A percentile compares a stretch with the other conserved stretches of the same genome.
phyloP scores from a whole-genome alignment of 106 monocot genomes.

The Gastrodia elata region DNA sequence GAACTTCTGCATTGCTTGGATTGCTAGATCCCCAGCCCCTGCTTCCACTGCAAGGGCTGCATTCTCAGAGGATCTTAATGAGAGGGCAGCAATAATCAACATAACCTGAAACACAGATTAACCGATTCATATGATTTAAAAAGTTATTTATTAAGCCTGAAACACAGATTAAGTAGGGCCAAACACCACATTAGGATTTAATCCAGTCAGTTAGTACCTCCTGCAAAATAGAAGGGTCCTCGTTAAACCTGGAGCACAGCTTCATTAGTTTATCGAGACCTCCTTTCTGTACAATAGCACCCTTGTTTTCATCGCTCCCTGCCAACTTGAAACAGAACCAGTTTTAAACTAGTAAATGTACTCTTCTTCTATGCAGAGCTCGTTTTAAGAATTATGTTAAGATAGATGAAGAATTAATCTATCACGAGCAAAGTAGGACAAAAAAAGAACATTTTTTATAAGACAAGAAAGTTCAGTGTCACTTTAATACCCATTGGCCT shows the following conservation, averaged over 20 bases:
- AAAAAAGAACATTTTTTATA: too few relatives aligned
- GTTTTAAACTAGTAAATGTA: constrained; percentile 8
- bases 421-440: too few relatives aligned
- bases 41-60: constrained; percentile 82
- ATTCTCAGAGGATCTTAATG: constrained; percentile 83
- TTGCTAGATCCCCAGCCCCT: constrained; percentile 68
- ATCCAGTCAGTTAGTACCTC: constrained; percentile 64
- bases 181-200: neutral
- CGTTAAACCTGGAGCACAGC: constrained; percentile 67
- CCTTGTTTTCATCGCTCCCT: constrained; percentile 87
- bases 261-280: constrained; percentile 69
- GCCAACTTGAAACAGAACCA: constrained; percentile 52
- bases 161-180: neutral
- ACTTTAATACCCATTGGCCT: too few relatives aligned
- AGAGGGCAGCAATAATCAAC: constrained; percentile 56
- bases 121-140: neutral
- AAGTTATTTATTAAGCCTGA: neutral
- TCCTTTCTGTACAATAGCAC: constrained; percentile 56
- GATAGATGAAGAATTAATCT: neutral
- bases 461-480: too few relatives aligned
- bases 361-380: neutral
- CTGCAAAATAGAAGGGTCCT: constrained; percentile 76
- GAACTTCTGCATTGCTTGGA: constrained; percentile 81
- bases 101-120: constrained; percentile 53
- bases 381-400: neutral